These are phyloP conservation scores for Candida chauliodis DNA, from an alignment of 805 yeast genomes.

Conservation along the genomic window DNA sequence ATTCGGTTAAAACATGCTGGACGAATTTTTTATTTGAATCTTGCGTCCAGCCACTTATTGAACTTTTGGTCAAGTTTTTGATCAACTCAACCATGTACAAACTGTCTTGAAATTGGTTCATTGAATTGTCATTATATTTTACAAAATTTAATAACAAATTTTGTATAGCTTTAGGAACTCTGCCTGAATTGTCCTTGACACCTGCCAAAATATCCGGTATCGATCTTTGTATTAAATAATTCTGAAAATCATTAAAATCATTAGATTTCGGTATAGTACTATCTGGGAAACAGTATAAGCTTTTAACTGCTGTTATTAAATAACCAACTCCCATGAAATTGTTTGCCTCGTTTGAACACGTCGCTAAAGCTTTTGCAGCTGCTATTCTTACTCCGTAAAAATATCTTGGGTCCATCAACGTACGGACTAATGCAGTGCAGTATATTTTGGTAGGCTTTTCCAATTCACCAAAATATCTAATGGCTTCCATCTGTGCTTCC, in stretches of 20 bases:
- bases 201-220: conserved; percentile 60
- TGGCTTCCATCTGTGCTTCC: conserved; percentile 88
- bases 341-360: conserved; percentile 56
- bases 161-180: conserved; percentile 56
- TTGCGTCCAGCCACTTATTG: conserved; percentile 6
- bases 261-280: conserved; percentile 70
- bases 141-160: conserved; percentile 65
- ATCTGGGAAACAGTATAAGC: conserved; percentile 67
- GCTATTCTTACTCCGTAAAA: conserved; percentile 85
- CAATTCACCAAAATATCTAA: conserved; percentile 62
- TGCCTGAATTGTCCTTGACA: conserved; percentile 60
- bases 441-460: conserved; percentile 59
- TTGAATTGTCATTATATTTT: conserved; percentile 81
- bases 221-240: conserved; percentile 65
- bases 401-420: conserved; percentile 79
- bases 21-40: conserved; percentile 17
- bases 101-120: conserved; percentile 72
- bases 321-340: conserved; percentile 73
- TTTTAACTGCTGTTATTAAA: conserved; percentile 64
- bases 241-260: conserved; percentile 69
- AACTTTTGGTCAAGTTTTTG: conserved; percentile 41
- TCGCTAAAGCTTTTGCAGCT: conserved; percentile 77
- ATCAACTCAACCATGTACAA: conserved; percentile 61
- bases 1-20: conserved; percentile 49
- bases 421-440: conserved; percentile 74